phyloP scores from a whole-genome alignment of 2,329 filamentous ascomycete species.

The Trichothecium sympodiale region DNA sequence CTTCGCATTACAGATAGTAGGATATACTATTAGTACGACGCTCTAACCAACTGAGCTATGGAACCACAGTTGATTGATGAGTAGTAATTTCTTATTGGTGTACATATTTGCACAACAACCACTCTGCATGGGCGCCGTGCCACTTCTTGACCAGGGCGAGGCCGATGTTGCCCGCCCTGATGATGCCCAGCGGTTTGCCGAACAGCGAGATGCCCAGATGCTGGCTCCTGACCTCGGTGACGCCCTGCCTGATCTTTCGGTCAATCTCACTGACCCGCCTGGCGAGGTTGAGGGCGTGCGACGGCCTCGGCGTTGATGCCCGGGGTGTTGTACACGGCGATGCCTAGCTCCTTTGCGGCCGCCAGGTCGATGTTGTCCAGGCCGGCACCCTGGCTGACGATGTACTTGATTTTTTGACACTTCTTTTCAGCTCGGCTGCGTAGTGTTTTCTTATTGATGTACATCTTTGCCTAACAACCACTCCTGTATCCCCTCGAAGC shows the following conservation, averaged over 20 bases:
- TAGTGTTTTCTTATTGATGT: no score
- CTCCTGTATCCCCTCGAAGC: no score
- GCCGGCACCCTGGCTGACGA: constrained; percentile 35
- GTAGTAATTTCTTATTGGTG: no score
- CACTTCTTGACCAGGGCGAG: constrained; percentile 24
- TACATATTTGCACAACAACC: no score
- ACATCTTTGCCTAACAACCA: no score
- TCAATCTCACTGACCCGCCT: constrained; percentile 19
- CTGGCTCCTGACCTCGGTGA: constrained; percentile 23
- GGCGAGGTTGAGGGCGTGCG: constrained; percentile 24
- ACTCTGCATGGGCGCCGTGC: constrained; percentile 20
- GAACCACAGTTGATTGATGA: no score
- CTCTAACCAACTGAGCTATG: constrained; percentile 22
- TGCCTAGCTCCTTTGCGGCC: constrained; percentile 24
- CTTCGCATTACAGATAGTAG: constrained; percentile 15
- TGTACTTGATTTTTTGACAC: constrained; percentile 24
- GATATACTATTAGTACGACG: constrained; percentile 19
- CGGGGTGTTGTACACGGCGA: constrained; percentile 35
- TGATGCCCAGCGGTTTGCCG: constrained; percentile 22
- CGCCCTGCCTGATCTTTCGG: constrained; percentile 16
- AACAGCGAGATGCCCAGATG: constrained; percentile 26
- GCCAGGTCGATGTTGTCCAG: constrained; percentile 32
- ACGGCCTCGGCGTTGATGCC: constrained; percentile 31
- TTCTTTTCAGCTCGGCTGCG: constrained; percentile 24
- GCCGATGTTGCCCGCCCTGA: constrained; percentile 29